These are phyloP conservation scores for Heteromeles arbutifolia DNA, from an alignment of 306 rosid species.

Conservation along the genomic window DNA sequence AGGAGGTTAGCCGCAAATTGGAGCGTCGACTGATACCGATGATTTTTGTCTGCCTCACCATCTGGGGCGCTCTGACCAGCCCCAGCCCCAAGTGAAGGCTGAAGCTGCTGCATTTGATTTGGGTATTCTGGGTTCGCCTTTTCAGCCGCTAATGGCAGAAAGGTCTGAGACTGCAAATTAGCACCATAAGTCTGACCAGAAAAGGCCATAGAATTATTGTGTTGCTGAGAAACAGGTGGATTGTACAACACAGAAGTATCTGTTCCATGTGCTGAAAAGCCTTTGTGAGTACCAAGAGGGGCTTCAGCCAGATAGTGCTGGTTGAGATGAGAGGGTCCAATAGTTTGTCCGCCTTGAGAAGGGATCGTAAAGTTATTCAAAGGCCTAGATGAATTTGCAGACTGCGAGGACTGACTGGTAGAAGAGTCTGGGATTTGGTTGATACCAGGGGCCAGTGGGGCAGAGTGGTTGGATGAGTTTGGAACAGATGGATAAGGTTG, in stretches of 20 bases:
- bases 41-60: constrained; percentile 84
- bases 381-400: constrained; percentile 53
- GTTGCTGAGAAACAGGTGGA: constrained; percentile 50
- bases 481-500: constrained; percentile 68
- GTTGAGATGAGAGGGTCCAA: constrained; percentile 38
- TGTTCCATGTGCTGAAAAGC: constrained; percentile 47
- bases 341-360: constrained; percentile 50
- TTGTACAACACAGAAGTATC: constrained; percentile 56
- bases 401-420: constrained; percentile 43
- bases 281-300: constrained; percentile 45
- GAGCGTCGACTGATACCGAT: constrained; percentile 72
- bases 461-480: constrained; percentile 40
- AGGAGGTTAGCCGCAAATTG: constrained; percentile 97
- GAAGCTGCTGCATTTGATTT: constrained; percentile 59
- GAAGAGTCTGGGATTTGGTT: constrained; percentile 54
- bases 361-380: constrained; percentile 38
- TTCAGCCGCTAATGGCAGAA: constrained; percentile 41
- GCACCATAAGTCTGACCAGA: constrained; percentile 49
- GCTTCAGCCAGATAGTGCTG: constrained; percentile 55
- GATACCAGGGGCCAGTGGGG: constrained; percentile 44
- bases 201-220: constrained; percentile 37
- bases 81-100: constrained; percentile 51
- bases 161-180: constrained; percentile 47
- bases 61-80: constrained; percentile 59
- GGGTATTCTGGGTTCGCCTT: constrained; percentile 52